Evolutionary conservation across 306 rosid genomes (phyloP), one percentile per base, ranked within the genome.

Genomic region (Inga leiocalycina): DNA sequence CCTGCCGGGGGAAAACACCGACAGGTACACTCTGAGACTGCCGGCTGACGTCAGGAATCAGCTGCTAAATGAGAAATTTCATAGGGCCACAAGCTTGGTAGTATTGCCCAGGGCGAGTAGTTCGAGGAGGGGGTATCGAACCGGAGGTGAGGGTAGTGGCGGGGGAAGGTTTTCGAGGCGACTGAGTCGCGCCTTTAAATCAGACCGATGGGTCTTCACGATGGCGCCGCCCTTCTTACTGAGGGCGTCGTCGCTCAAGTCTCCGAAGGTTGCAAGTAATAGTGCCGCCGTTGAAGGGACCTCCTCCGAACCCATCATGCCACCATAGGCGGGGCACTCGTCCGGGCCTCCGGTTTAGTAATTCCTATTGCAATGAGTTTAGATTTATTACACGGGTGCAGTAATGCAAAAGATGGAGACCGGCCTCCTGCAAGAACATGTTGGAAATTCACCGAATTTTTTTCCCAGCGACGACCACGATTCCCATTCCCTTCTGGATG

Each of bases 21-120:
- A 92, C 52, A 91, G 98, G 88, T 96, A 92, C 88, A 96, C 99
- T 67, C 51, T 96, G 85, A 86, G 85, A 41, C 66, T 96, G 13
- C 99, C 99, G 20, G 65, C 82, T 6, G 98, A 86, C 13, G 93
- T 94, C 48, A 88, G 98, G 64, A 94, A 89, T 57, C 89, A 88
- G 51, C 8, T 96, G 2, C 27, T 96, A 34, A 92, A 90, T 84
- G 89, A 86, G 84, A 37, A 81, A 39, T 84, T 94, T 61, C 81
- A 89, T 41, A 88, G 99, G 37, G 85, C 99, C 1, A 88, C 86
- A 0, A 96, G 99, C 66, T 62, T 96, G 90, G 70, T 93, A 14
- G 80, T 84, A 15, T 78, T 94, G 81, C 95, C 93, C 0, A 46
- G 91, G 16, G 93, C 89, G 73, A 44, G 88, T 54, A 95, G 98